Base-by-base conservation (phyloP, 495 filamentous ascomycete species). In the Lepidopterella palustris region DNA sequence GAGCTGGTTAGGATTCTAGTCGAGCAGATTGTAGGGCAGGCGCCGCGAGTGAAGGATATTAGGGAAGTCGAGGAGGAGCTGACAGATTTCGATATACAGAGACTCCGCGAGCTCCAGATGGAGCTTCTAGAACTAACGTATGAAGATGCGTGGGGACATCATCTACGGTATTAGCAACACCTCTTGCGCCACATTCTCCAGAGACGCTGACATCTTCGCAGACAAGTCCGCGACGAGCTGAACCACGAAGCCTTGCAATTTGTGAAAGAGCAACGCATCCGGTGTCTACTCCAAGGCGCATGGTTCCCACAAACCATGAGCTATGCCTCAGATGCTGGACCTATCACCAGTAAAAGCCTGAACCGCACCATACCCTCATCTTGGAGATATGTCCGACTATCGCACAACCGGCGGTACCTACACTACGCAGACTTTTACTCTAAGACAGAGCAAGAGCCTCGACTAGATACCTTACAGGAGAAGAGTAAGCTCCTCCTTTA, bases 201-300 rank as follows among this genome's bases (percentile, higher is more conserved):
- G 18, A 21, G 9, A 57, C 26, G 32, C 57, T 73, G 58, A 62
- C 42, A 23, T 6, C 18, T 51, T 10, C 52, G 48, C 47, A 81
- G 78, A 62, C 90, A 95, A 71, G 89, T 97, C 11, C 86, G 92
- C n/a, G 90, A 96, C 45, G 89, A 96, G 73, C 77, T 97, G 10
- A 87, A 92, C 62, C 84, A 92, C 63, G 93, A 98, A 68, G 91
- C 93, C 21, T 74, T 95, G 39, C 89, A 95, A 65, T 98, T 98
- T 67, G 87, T 97, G 68, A 96, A 93, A 68, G 93, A 98, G 71
- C 93, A 98, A 71, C 84, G 93, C 48, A 88, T 97, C 55, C 82
- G 95, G n/a, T 97, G 90, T 70, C 77, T 99, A 13, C 78, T 97
- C 11, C 82, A 87, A 58, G 93, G 93, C 25, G 83, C 85, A 21